Evolutionary conservation across 768 basidiomycete genomes (phyloP), one percentile per base, ranked within the genome.

Genomic region (Boletus rex-veris): DNA sequence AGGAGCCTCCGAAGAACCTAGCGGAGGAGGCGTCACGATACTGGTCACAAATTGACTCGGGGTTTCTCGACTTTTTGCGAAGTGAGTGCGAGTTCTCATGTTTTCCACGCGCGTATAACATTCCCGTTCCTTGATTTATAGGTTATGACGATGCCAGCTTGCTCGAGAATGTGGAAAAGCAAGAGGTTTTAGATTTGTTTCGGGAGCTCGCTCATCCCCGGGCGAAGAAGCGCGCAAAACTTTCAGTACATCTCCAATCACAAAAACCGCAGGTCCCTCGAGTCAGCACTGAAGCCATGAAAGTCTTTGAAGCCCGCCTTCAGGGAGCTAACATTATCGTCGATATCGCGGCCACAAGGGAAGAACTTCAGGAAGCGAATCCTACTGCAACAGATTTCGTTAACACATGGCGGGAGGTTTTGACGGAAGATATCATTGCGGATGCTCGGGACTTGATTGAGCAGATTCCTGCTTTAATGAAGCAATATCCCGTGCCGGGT

Each of bases 1-100:
- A 83, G 53, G 94, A 98, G 66, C 86, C 82, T 35, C 77, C 85
- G 62, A 98, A 98, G 79, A 98, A 97, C 67, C 70, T 98, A 45
- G 74, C 75, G 8, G 90, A 96, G 64, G 97, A 99, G 73, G 74
- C 77, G 3, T 71, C 73, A n/a, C 75, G 77, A 57, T 91, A 85
- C 64, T 85, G 87, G 75, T 60, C 64, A 16, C 82, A 90, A 46
- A 83, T 98, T 57, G 82, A 82, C 57, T 83, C 79, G 21, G 89
- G 93, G 5, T 91, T 88, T 60, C 82, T 85, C 58, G 94, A 98
- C 72, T 99, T 98, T 76, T 71, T 82, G 54, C 80, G 88, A 66
- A 81, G 95, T 93, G 68, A 70, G 87, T 80, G 11, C 15, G 24
- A 38, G 39, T 30, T 16, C 24, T 14, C 43, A 19, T 50, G 28